Evolutionary conservation across 2,329 filamentous ascomycete genomes (phyloP), one percentile per base, ranked within the genome.

Genomic region (Lachnellula cervina): DNA sequence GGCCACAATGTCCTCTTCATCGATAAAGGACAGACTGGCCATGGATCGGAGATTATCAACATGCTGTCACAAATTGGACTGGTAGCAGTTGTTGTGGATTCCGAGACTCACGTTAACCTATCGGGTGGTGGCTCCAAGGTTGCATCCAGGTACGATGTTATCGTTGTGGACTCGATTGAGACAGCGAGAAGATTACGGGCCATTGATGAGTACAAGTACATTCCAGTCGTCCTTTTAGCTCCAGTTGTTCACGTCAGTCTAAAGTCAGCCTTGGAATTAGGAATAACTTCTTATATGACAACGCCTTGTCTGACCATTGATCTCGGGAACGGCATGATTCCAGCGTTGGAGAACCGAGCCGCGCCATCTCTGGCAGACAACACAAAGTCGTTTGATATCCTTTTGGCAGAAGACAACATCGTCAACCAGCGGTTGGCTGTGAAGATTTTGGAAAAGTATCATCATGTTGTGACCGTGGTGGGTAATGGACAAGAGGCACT

Each of bases 221-320:
- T 97, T 46, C 94, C 94, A 2, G 92, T 99, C 62, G 93, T 99
- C 44, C 82, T 97, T 59, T 76, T 97, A 46, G 94, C 91, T 45
- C 91, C 93, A 0, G 79, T 90, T 37, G 91, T 97, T 13, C 89
- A 92, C 59, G 90, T 97, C 63, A 95, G 86, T 71, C 80, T 99
- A 65, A 96, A 96, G 76, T 94, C 90, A 3, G 94, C 93, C 56
- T 77, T 97, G 57, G 94, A 97, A 70, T 81, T 97, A 61, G 93
- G 94, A 60, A 96, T 99, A 64, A 95, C 92, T n/a, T 97, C 92
- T 50, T 97, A 97, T 73, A 97, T 97, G 91, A 97, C 94, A 2
- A 96, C 91, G 16, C 94, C 94, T 8, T 97, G 94, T 74, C 82
- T 93, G 67, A 84, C 93, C 5, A 96, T 97, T 60, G 94, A 99